These are phyloP conservation scores for Tillandsia leiboldiana DNA, from an alignment of 176 grass and related monocot genomes.

Conservation along the genomic window DNA sequence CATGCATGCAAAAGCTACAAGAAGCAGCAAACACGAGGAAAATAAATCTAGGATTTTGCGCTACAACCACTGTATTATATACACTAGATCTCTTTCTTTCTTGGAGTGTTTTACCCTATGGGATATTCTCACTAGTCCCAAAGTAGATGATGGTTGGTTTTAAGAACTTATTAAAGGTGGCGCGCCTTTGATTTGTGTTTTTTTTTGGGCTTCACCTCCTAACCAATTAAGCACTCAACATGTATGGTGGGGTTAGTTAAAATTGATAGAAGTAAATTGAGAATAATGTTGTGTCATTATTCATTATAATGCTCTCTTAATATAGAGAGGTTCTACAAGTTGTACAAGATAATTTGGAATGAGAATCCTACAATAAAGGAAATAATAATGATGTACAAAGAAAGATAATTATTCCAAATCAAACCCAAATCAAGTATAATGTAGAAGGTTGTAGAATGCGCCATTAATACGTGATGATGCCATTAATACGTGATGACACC, in stretches of 20 bases:
- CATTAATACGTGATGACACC: too few relatives aligned
- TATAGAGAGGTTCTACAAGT: too few relatives aligned
- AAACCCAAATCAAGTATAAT: too few relatives aligned
- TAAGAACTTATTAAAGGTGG: background rate
- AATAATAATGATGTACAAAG: too few relatives aligned
- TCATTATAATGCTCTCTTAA: too few relatives aligned
- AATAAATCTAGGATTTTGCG: background rate
- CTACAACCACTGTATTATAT: background rate
- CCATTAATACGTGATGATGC: too few relatives aligned
- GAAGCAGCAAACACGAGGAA: background rate
- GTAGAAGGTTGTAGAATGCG: too few relatives aligned
- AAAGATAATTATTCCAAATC: too few relatives aligned
- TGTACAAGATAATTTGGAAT: too few relatives aligned
- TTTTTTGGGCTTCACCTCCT: background rate
- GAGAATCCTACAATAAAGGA: too few relatives aligned
- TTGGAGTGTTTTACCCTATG: background rate
- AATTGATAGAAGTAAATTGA: too few relatives aligned
- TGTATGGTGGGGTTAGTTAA: background rate
- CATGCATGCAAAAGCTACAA: background rate
- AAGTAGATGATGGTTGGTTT: background rate
- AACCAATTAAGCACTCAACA: background rate
- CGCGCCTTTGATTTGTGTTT: background rate
- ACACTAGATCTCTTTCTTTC: background rate
- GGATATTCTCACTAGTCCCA: slow-evolving; percentile 1
- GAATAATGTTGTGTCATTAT: too few relatives aligned